Evolutionary conservation across 352 stramenopile genomes (phyloP).

Genomic region (Pythium utonaiense): DNA sequence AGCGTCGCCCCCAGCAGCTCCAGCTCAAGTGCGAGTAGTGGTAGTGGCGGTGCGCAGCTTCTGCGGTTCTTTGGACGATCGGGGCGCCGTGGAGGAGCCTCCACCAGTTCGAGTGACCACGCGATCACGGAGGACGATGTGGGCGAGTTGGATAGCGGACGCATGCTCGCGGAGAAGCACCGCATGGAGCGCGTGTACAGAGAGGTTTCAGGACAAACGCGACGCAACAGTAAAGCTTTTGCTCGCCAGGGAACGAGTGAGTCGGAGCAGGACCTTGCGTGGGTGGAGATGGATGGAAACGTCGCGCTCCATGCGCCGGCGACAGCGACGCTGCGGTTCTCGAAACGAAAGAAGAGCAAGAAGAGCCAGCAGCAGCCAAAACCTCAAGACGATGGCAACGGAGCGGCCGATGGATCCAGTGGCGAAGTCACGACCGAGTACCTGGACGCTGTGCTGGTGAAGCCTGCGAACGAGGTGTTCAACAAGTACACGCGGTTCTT

Average conservation of each 20-base stretch:
- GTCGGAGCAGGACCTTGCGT: conserved; percentile 19
- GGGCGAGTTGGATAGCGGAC: conserved; percentile 7
- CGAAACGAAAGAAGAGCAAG: conserved; percentile 17
- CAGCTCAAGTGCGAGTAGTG: not conserved
- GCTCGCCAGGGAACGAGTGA: conserved; percentile 16
- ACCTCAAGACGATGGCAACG: not conserved
- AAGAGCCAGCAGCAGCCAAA: conserved; percentile 10
- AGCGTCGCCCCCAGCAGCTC: not conserved
- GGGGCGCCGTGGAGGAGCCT: not conserved
- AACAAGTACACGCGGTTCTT: conserved; percentile 82
- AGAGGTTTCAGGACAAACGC: conserved; percentile 39
- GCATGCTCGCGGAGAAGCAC: conserved; percentile 26
- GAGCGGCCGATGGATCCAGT: not conserved
- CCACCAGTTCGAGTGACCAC: too few relatives aligned
- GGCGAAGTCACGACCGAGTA: conserved; percentile 64
- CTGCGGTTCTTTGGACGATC: conserved; percentile 24
- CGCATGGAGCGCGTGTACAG: conserved; percentile 55
- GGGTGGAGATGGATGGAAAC: conserved; percentile 27
- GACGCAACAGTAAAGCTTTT: conserved; percentile 17
- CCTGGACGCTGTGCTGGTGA: conserved; percentile 69
- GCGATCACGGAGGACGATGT: not conserved
- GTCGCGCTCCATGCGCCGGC: not conserved
- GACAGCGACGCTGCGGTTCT: conserved; percentile 25
- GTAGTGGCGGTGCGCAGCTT: conserved; percentile 20
- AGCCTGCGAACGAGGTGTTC: conserved; percentile 69